Evolutionary conservation across 2,329 filamentous ascomycete genomes (phyloP).

Genomic region (Monilinia vaccinii-corymbosi): DNA sequence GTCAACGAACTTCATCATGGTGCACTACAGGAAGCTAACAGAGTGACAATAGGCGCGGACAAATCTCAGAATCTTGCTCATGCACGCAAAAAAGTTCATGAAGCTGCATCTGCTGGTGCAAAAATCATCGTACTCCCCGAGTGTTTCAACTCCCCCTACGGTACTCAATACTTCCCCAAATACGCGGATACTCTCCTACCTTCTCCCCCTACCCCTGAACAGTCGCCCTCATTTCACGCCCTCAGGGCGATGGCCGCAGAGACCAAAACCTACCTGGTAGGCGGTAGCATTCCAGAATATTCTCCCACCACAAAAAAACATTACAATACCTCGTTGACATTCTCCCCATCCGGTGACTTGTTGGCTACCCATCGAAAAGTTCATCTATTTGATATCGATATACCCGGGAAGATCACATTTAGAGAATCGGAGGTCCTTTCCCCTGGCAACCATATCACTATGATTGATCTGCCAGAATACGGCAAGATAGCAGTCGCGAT

Average conservation of each 20-base stretch:
- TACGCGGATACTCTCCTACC: conserved; percentile 87
- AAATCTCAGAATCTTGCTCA: conserved; percentile 76
- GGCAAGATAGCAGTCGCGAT: conserved; percentile 83
- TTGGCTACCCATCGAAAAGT: conserved; percentile 88
- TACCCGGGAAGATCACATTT: conserved; percentile 90
- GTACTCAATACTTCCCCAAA: conserved; percentile 78
- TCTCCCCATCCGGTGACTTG: conserved; percentile 67
- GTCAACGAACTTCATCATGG: not conserved
- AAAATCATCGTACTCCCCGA: conserved; percentile 88
- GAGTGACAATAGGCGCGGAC: conserved; percentile 49
- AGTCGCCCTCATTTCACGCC: conserved; percentile 78
- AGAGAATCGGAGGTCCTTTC: conserved; percentile 82
- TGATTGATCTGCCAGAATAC: conserved; percentile 81
- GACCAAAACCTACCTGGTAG: conserved; percentile 71
- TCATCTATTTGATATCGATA: conserved; percentile 96
- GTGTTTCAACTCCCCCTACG: conserved; percentile 98
- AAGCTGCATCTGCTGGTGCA: conserved; percentile 68
- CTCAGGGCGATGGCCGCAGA: conserved; percentile 72
- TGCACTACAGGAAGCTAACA: conserved; percentile 24
- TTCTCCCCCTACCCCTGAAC: conserved; percentile 58
- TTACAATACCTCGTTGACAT: conserved; percentile 87
- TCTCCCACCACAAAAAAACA: conserved; percentile 54
- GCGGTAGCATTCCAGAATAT: conserved; percentile 86
- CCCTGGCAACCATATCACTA: conserved; percentile 74
- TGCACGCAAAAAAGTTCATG: conserved; percentile 73